Conservation (phyloP, 176 grass and related monocot species). For the Eremochloa ophiuroides region DNA sequence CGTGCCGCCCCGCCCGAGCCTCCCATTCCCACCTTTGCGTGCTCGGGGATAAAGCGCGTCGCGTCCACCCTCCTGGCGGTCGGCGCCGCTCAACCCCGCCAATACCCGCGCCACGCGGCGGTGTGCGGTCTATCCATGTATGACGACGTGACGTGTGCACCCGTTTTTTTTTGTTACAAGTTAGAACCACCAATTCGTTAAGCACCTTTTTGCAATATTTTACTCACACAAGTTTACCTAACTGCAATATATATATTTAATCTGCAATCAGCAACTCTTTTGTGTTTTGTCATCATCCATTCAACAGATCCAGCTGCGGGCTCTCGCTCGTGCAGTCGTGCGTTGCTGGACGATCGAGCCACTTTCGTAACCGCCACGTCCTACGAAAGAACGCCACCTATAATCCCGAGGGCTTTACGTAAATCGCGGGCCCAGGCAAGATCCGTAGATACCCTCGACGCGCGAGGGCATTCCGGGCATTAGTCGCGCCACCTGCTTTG, state of each 20-base stretch:
- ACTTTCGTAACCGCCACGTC: neutral
- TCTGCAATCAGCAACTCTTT: neutral
- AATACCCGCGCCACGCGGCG: neutral
- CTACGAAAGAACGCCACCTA: neutral
- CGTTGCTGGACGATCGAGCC: neutral
- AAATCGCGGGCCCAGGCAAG: neutral
- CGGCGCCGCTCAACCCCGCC: too few species aligned
- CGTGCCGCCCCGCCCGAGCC: neutral
- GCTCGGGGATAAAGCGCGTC: neutral
- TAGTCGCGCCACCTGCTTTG: neutral
- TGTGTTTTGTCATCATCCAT: neutral
- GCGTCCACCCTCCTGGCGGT: neutral
- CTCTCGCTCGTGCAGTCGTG: neutral
- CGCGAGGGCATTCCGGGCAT: slow-evolving; percentile 16
- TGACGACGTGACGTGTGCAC: neutral
- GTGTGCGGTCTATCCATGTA: neutral
- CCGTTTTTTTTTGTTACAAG: neutral
- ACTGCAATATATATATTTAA: neutral
- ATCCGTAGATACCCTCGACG: neutral
- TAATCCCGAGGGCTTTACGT: neutral
- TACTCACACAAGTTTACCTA: neutral
- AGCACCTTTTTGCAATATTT: neutral
- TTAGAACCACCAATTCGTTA: neutral
- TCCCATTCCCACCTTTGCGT: slow-evolving; percentile 25
- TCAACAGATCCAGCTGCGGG: neutral